Evolutionary conservation across 805 yeast genomes (phyloP).

Genomic region (Yamadazyma endophytica): DNA sequence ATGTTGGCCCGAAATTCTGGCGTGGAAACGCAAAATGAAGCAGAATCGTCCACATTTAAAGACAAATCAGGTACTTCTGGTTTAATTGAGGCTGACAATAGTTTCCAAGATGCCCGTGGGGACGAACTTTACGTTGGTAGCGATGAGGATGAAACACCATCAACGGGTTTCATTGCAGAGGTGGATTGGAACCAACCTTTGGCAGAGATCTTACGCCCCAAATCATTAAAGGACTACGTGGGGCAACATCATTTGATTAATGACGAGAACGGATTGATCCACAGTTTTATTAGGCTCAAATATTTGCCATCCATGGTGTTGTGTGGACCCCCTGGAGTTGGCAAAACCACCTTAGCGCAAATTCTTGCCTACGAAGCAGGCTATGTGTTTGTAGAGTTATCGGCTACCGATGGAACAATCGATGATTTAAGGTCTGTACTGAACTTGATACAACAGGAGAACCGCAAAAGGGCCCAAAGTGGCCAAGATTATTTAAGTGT

Average conservation of each 20-base stretch:
- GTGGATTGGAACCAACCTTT: slow-evolving; percentile 6
- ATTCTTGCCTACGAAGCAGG: slow-evolving; percentile 54
- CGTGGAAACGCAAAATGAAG: too few relatives aligned
- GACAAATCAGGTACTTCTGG: too few relatives aligned
- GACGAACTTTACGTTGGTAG: too few relatives aligned
- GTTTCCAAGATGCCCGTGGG: too few relatives aligned
- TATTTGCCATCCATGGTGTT: slow-evolving; percentile 79
- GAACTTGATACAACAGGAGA: slow-evolving; percentile 44
- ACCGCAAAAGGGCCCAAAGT: slow-evolving; percentile 45
- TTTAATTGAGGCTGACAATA: too few relatives aligned
- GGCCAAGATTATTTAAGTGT: slow-evolving; percentile 12
- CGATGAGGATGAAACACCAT: too few relatives aligned
- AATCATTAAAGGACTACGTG: slow-evolving; percentile 58
- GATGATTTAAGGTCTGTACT: slow-evolving; percentile 60
- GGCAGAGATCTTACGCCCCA: slow-evolving; percentile 61
- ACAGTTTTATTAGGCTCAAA: slow-evolving; percentile 61
- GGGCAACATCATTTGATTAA: slow-evolving; percentile 79
- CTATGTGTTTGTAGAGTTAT: slow-evolving; percentile 68
- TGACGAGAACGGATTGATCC: slow-evolving; percentile 59
- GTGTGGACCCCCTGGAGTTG: slow-evolving; percentile 97
- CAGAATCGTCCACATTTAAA: too few relatives aligned
- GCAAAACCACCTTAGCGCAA: slow-evolving; percentile 82
- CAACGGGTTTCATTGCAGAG: too few relatives aligned
- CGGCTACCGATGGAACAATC: slow-evolving; percentile 75
- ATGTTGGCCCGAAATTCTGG: too few relatives aligned